phyloP scores from a whole-genome alignment of 192 early-diverging fungal species.

The Backusella psychrophila region DNA sequence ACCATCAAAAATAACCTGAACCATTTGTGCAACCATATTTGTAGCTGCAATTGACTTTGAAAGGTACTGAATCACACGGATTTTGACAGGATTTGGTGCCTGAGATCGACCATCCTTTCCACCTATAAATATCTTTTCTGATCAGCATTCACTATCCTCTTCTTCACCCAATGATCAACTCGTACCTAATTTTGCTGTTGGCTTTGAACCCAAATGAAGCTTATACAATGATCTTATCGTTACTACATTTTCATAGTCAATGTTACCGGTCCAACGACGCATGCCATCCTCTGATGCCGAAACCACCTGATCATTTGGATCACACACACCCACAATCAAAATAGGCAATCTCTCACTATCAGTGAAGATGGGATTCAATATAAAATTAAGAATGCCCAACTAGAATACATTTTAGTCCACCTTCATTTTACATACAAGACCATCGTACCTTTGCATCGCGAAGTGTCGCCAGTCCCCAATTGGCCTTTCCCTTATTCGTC shows the following conservation, averaged over 20 bases:
- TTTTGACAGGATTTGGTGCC: conserved; percentile 57
- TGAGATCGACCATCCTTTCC: conserved; percentile 26
- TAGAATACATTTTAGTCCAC: conserved; percentile 29
- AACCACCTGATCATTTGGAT: conserved; percentile 68
- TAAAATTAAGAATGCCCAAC: conserved; percentile 44
- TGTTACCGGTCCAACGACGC: conserved; percentile 57
- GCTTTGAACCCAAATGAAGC: conserved; percentile 32
- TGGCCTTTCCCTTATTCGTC: conserved; percentile 73
- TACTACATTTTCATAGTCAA: conserved; percentile 64
- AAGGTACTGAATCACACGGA: conserved; percentile 60
- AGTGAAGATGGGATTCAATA: conserved; percentile 33
- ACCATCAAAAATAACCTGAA: conserved; percentile 77
- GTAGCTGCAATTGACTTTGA: conserved; percentile 65
- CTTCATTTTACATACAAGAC: conserved; percentile 7
- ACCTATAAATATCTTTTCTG: background rate
- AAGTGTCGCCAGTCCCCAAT: conserved; percentile 49
- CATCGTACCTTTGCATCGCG: conserved; percentile 29
- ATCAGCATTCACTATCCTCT: background rate
- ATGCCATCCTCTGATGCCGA: conserved; percentile 78
- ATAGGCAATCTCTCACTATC: conserved; percentile 60
- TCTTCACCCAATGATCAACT: too few relatives aligned
- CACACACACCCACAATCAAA: conserved; percentile 59
- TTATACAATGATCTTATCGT: conserved; percentile 37
- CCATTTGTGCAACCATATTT: conserved; percentile 63
- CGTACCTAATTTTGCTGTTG: conserved; percentile 8